A percentile compares a stretch with the other conserved stretches of the same genome.
These are phyloP conservation scores for Brassica balearica DNA, from an alignment of 441 rosid species.

Conservation along the genomic window DNA sequence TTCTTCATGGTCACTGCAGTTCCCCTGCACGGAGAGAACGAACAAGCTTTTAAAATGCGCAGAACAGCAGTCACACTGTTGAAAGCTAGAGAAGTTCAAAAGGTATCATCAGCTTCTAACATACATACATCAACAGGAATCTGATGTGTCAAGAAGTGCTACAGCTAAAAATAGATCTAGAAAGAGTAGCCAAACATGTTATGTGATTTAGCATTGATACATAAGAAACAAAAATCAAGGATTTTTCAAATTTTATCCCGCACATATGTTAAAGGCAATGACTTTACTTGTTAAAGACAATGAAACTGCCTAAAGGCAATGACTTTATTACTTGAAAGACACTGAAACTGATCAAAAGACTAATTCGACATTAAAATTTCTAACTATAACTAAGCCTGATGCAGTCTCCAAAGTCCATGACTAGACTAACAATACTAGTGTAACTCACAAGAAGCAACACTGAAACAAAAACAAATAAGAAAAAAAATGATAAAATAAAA, in stretches of 20 bases:
- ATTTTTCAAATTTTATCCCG: neutral
- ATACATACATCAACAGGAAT: neutral
- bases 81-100: slow-evolving; percentile 6
- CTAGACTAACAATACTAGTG: neutral
- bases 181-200: neutral
- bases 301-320: neutral
- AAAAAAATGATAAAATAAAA: neutral
- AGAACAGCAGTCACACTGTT: neutral
- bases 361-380: neutral
- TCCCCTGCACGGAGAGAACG: slow-evolving; percentile 53
- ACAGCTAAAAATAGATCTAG: neutral
- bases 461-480: neutral
- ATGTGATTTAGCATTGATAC: neutral
- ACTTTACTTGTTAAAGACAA: neutral
- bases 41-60: neutral
- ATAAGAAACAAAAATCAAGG: neutral
- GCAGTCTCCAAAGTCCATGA: neutral
- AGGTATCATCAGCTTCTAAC: slow-evolving; percentile 7
- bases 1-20: slow-evolving; percentile 85
- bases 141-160: neutral
- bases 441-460: neutral
- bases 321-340: neutral
- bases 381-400: neutral
- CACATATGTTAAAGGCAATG: neutral
- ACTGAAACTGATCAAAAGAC: neutral